Base-by-base conservation (phyloP, 768 basidiomycete genomes). In the Lactarius indigo region DNA sequence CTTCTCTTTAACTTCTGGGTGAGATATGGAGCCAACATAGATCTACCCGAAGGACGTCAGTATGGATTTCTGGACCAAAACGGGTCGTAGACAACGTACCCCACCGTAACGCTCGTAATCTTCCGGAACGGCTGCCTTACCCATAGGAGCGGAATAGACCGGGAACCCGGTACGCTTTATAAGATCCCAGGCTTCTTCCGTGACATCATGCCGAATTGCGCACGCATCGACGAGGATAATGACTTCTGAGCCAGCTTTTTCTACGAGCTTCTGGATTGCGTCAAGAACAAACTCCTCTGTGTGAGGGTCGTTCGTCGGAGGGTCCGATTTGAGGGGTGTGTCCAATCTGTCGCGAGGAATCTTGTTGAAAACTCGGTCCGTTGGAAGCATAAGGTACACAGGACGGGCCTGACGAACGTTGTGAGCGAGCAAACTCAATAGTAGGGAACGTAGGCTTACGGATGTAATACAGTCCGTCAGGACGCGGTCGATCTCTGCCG, bases 331-430 rank as follows among this genome's bases (percentile, higher is more conserved):
- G 10, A 91, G 80, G 8, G 88, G 87, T 1, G 80, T 84, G 61
- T 82, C 77, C 61, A 97, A 81, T 23, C 84, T 83, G 47, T 84
- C 82, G 6, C 85, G 76, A 0, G 92, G 83, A 20, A 95, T 87
- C 73, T 87, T 84, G 61, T 81, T 78, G 72, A 84, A 81, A 5
- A 90, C 89, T 61, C 96, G 79, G 74, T 98, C 91, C 7, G 89
- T 95, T 1, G 94, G 96, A 13, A 98, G 80, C 41, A 88, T 84
- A 47, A 98, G 77, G 73, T 98, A 98, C 37, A 91, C 92, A 0
- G 96, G 96, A 23, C 92, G 87, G 33, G 88, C 90, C 85, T 92
- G 39, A n/a, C 20, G 2, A 56, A 39, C 15, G 33, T 10, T 17
- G 44, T 58, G 17, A 55, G 30, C 33, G 42, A 33, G 31, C 54